phyloP scores from a whole-genome alignment of 345 rosid genomes.

The Pistacia integerrima region DNA sequence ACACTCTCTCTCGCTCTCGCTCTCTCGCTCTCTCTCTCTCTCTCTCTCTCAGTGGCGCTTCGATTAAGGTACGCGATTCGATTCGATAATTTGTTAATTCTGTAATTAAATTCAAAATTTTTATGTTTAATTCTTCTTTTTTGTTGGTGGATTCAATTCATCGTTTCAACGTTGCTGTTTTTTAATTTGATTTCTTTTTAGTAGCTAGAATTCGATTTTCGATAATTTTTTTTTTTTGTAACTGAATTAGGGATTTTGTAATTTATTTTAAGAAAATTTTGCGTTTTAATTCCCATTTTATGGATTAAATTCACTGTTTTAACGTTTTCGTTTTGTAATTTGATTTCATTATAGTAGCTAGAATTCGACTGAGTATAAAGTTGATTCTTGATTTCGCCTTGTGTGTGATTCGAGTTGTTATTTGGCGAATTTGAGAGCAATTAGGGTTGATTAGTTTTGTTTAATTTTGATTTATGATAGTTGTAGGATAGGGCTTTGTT shows the following conservation, averaged over 20 bases:
- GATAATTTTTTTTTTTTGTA: neutral
- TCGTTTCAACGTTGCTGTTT: neutral
- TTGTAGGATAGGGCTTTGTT: neutral
- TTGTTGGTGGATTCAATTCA: neutral
- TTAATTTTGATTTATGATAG: no score
- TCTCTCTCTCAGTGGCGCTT: neutral
- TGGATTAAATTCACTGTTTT: no score
- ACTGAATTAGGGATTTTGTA: neutral
- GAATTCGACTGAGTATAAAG: no score
- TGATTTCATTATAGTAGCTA: no score
- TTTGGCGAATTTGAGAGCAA: neutral
- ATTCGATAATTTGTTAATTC: no score
- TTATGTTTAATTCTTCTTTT: neutral
- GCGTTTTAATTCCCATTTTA: no score
- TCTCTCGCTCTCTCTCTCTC: neutral
- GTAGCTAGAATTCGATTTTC: no score
- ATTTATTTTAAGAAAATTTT: no score
- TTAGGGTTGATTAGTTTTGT: neutral
- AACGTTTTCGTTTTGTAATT: no score
- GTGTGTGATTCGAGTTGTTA: neutral
- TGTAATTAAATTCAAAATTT: no score
- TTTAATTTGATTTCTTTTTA: neutral
- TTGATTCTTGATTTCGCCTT: no score
- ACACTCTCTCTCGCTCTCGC: neutral
- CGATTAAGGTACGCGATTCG: conserved; percentile 10